Percentiles rank a stretch among this genome's conserved stretches.
phyloP scores from a whole-genome alignment of 345 rosid species.

The Alliaria petiolata region DNA sequence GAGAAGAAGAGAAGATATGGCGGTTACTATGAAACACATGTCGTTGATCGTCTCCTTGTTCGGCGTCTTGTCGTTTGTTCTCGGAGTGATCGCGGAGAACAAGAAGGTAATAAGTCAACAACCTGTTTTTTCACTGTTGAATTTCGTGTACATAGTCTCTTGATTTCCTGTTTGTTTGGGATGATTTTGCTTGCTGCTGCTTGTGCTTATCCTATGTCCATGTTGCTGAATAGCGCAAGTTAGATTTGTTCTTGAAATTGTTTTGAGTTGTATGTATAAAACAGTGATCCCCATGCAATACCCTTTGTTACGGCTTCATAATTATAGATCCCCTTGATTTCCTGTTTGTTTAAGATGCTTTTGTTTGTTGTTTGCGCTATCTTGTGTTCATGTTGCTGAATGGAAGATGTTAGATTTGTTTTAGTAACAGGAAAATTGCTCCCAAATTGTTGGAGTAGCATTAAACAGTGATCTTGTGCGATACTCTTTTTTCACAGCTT shows the following conservation, averaged over 20 bases:
- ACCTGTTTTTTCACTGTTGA: background rate
- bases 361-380: background rate
- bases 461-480: background rate
- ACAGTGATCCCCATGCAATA: background rate
- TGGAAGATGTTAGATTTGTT: background rate
- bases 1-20: constrained; percentile 40
- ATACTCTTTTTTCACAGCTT: background rate
- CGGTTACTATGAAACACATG: constrained; percentile 56
- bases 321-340: background rate
- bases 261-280: background rate
- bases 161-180: no score
- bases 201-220: background rate
- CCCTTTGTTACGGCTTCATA: background rate
- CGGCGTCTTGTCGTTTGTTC: constrained; percentile 59
- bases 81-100: constrained; percentile 76
- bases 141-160: background rate
- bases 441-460: background rate
- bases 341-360: background rate
- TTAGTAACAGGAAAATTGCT: background rate
- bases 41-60: constrained; percentile 48
- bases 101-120: constrained; percentile 47
- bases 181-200: background rate
- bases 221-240: background rate
- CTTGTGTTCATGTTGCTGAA: background rate
- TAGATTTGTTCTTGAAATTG: background rate